Evolutionary conservation across 495 filamentous ascomycete species (phyloP).

Genomic region (Aspergillus cavernicola): DNA sequence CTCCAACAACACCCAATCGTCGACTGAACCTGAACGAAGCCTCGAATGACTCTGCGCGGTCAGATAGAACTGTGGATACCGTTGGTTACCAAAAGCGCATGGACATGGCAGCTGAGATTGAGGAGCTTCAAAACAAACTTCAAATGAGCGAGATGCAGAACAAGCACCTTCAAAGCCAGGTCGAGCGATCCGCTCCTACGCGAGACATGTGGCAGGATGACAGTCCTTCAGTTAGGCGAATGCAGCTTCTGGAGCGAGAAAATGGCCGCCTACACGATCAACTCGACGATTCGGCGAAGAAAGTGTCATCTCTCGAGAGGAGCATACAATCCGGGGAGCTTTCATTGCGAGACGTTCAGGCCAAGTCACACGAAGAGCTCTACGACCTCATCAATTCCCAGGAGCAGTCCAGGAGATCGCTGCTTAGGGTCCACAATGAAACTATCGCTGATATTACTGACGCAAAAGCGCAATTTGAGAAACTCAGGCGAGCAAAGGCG

Average conservation of each 20-base stretch:
- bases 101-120: constrained; percentile 87
- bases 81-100: constrained; percentile 83
- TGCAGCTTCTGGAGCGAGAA: constrained; percentile 88
- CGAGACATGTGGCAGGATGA: constrained; percentile 69
- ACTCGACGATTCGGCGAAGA: constrained; percentile 91
- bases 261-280: constrained; percentile 91
- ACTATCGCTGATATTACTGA: constrained; percentile 80
- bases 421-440: constrained; percentile 81
- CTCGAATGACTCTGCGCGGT: constrained; percentile 76
- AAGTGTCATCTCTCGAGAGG: constrained; percentile 86
- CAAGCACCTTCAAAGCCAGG: constrained; percentile 84
- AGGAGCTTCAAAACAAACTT: constrained; percentile 90
- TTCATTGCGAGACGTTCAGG: constrained; percentile 85
- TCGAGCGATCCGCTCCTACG: constrained; percentile 59
- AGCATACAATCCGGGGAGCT: constrained; percentile 85
- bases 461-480: constrained; percentile 81
- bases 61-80: constrained; percentile 86
- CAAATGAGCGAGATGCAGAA: constrained; percentile 97
- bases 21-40: constrained; percentile 59
- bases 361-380: constrained; percentile 90
- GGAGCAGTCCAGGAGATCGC: constrained; percentile 77
- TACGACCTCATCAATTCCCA: constrained; percentile 92
- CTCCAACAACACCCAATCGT: constrained; percentile 70
- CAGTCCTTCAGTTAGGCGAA: constrained; percentile 75
- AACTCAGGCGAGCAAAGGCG: constrained; percentile 72